Percentiles rank a stretch among this genome's conserved stretches.
phyloP scores from a whole-genome alignment of 2,329 filamentous ascomycete genomes.

The Botrytis pseudocinerea region DNA sequence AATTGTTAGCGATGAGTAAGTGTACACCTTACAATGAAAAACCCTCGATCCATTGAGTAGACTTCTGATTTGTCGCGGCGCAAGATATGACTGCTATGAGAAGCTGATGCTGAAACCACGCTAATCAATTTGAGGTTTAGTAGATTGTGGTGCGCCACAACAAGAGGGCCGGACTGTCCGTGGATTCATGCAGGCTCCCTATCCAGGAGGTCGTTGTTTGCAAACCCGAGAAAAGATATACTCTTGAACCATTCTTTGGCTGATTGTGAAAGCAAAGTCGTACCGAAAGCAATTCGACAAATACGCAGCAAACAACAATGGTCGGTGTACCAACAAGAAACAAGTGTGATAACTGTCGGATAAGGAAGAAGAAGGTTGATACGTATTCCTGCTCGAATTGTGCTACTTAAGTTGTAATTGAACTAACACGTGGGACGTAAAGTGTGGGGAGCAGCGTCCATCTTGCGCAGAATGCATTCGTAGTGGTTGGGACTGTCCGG shows the following conservation, averaged over 20 bases:
- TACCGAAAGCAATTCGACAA: no score
- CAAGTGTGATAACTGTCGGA: slow-evolving; percentile 29
- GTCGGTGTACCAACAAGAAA: slow-evolving; percentile 28
- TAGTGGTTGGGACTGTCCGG: slow-evolving; percentile 27
- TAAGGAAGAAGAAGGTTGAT: slow-evolving; percentile 30
- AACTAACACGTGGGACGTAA: not conserved
- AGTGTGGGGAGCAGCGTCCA: slow-evolving; percentile 31
- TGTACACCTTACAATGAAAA: not conserved
- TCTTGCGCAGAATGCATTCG: slow-evolving; percentile 29
- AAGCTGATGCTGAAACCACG: not conserved
- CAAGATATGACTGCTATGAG: slow-evolving; percentile 10
- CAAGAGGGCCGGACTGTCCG: not conserved
- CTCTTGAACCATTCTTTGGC: no score
- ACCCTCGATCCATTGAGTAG: not conserved
- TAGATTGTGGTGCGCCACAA: not conserved
- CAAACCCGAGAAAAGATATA: not conserved
- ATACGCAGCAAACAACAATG: slow-evolving; percentile 6
- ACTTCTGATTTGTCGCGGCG: not conserved
- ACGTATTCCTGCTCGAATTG: not conserved
- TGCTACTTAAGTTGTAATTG: not conserved
- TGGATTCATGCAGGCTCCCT: not conserved
- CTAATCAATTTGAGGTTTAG: not conserved
- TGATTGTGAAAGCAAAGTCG: not conserved
- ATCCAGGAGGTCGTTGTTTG: not conserved
- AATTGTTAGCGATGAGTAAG: not conserved